Evolutionary conservation across 495 filamentous ascomycete species (phyloP).

Genomic region (Hypoxylon lienhwacheense): DNA sequence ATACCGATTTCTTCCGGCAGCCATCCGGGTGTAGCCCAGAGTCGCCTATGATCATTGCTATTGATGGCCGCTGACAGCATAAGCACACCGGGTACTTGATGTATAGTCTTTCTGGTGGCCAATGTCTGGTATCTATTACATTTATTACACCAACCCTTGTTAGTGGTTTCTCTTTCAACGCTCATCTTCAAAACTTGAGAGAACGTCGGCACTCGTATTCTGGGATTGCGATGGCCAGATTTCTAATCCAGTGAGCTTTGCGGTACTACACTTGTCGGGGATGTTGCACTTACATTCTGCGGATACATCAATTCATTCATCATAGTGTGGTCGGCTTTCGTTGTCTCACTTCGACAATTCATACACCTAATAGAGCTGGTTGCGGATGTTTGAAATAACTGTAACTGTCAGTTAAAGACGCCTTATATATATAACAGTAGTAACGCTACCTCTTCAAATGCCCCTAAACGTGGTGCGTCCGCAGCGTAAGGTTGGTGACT

Average conservation of each 20-base stretch:
- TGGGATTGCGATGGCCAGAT: constrained; percentile 52
- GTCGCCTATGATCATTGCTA: constrained; percentile 67
- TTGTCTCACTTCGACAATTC: constrained; percentile 77
- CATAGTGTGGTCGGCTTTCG: constrained; percentile 65
- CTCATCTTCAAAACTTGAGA: constrained; percentile 83
- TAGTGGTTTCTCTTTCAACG: constrained; percentile 79
- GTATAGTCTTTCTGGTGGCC: constrained; percentile 74
- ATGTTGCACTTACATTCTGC: constrained; percentile 47
- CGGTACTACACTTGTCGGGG: constrained; percentile 17
- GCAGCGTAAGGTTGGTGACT: constrained; percentile 40
- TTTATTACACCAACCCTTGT: constrained; percentile 84
- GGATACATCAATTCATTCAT: constrained; percentile 87
- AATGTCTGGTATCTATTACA: constrained; percentile 86
- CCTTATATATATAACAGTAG: neutral
- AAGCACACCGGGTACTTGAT: constrained; percentile 76
- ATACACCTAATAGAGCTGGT: constrained; percentile 71
- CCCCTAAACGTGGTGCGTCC: constrained; percentile 15
- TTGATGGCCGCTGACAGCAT: constrained; percentile 80
- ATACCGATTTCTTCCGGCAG: constrained; percentile 90
- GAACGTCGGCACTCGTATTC: constrained; percentile 63
- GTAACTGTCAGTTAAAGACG: neutral
- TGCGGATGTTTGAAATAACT: constrained; percentile 46
- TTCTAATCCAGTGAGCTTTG: constrained; percentile 38
- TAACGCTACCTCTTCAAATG: constrained; percentile 36
- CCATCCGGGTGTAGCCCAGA: constrained; percentile 89